A percentile compares a stretch with the other conserved stretches of the same genome.
phyloP scores from a whole-genome alignment of 305 asterid species.

The Fraxinus baroniana region DNA sequence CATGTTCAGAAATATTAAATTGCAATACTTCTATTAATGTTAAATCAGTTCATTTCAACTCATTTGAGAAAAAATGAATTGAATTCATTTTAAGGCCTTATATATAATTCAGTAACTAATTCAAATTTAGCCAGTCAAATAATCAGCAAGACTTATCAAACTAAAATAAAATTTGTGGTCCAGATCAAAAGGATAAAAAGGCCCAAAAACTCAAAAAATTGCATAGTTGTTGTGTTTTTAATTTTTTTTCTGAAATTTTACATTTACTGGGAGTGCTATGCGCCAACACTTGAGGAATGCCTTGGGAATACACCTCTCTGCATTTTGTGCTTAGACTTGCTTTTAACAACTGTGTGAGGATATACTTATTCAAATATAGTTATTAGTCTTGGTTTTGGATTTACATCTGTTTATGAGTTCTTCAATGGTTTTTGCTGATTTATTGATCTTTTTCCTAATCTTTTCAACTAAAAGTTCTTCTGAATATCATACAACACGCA shows the following conservation, averaged over 20 bases:
- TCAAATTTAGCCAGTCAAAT: conserved; percentile 1
- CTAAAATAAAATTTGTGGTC: not conserved
- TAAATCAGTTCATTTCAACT: conserved; percentile 4
- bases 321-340: not conserved
- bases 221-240: conserved; percentile 12
- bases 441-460: not conserved
- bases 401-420: not conserved
- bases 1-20: not conserved
- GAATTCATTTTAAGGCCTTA: not conserved
- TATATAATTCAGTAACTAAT: not conserved
- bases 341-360: not conserved
- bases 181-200: not conserved
- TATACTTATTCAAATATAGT: not conserved
- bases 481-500: not conserved
- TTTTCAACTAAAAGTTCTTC: not conserved
- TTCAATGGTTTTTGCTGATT: not conserved
- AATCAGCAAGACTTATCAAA: not conserved
- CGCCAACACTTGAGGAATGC: not conserved
- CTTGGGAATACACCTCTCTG: not conserved
- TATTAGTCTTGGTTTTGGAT: not conserved
- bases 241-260: conserved; percentile 4
- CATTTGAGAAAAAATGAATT: not conserved
- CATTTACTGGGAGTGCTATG: conserved; percentile 3
- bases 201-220: not conserved
- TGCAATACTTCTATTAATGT: not conserved